Evolutionary conservation across 371 early-diverging fungal species (phyloP).

Genomic region (Mortierella sp.): DNA sequence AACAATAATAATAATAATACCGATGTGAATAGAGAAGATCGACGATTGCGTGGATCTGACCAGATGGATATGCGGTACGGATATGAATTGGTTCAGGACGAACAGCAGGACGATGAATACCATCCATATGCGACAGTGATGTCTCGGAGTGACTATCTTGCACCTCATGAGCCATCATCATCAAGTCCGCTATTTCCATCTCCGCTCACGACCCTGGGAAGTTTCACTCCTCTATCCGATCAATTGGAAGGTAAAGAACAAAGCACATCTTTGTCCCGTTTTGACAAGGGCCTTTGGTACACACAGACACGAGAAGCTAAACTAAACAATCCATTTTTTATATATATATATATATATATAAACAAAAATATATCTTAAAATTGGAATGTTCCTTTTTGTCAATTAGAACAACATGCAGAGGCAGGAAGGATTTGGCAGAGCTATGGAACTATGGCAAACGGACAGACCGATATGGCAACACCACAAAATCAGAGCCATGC

Average conservation of each 20-base stretch:
- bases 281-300: neutral
- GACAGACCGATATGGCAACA: slow-evolving; percentile 9
- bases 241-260: slow-evolving; percentile 20
- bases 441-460: slow-evolving; percentile 28
- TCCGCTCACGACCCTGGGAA: slow-evolving; percentile 43
- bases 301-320: too few relatives aligned
- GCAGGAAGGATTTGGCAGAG: slow-evolving; percentile 48
- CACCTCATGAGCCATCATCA: slow-evolving; percentile 49
- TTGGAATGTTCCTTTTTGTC: too few relatives aligned
- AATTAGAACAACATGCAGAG: slow-evolving; percentile 24
- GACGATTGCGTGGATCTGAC: neutral
- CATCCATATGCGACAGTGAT: slow-evolving; percentile 33
- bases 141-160: slow-evolving; percentile 36
- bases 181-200: slow-evolving; percentile 54
- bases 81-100: slow-evolving; percentile 36
- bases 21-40: neutral
- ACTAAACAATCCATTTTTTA: too few relatives aligned
- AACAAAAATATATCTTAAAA: too few relatives aligned
- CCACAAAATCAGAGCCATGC: slow-evolving; percentile 42
- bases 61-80: slow-evolving; percentile 10
- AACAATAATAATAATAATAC: neutral
- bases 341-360: too few relatives aligned
- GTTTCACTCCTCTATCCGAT: slow-evolving; percentile 18
- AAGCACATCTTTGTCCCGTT: neutral
- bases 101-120: slow-evolving; percentile 14